Evolutionary conservation across 306 rosid species (phyloP).

Genomic region (Vigna angularis): DNA sequence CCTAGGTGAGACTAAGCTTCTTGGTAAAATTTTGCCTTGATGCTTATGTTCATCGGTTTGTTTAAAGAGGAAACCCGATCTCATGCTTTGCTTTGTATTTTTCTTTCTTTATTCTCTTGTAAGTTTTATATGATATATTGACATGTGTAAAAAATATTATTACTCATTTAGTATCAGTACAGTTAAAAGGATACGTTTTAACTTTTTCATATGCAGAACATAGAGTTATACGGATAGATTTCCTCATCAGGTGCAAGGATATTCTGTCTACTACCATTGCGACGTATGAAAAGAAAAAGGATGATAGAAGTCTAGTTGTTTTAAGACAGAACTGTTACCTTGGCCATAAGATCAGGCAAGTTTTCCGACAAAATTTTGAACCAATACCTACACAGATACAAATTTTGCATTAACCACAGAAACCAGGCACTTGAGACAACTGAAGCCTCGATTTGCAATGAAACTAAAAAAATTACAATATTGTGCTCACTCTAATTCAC

Average conservation of each 20-base stretch:
- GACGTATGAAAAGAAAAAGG: background rate
- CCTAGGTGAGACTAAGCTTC: background rate
- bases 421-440: constrained; percentile 29
- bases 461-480: constrained; percentile 8
- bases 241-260: constrained; percentile 32
- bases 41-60: constrained; percentile 4
- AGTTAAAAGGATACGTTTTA: background rate
- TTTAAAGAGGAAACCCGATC: background rate
- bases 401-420: constrained; percentile 35
- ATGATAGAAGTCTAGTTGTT: background rate
- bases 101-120: constrained; percentile 7
- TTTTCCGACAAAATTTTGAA: constrained; percentile 73
- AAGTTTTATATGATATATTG: background rate
- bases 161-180: constrained; percentile 9
- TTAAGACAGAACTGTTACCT: constrained; percentile 54
- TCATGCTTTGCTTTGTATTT: constrained; percentile 4
- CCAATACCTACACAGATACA: constrained; percentile 73
- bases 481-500: constrained; percentile 79
- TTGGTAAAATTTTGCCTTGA: background rate
- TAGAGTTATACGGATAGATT: background rate
- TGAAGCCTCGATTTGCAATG: constrained; percentile 10
- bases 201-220: background rate
- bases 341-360: constrained; percentile 84
- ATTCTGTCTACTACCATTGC: background rate
- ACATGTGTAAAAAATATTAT: background rate